A percentile compares a stretch with the other conserved stretches of the same genome.
These are phyloP conservation scores for Psidium friedrichsthalianum DNA, from an alignment of 345 rosid genomes.

Conservation along the genomic window DNA sequence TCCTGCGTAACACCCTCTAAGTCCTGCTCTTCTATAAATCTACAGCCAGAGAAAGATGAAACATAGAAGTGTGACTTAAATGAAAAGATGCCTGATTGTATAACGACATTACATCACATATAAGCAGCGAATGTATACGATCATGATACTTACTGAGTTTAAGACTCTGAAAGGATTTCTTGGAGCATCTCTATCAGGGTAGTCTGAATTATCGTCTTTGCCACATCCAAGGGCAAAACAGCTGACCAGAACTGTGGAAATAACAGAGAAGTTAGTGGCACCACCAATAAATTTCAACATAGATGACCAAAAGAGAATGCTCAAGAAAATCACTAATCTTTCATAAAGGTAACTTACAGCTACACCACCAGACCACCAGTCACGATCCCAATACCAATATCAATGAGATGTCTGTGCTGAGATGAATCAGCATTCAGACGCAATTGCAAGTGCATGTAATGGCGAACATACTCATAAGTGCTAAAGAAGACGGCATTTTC, in stretches of 20 bases:
- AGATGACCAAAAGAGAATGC: neutral
- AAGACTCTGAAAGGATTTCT: conserved; percentile 67
- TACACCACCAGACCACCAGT: conserved; percentile 87
- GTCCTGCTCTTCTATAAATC: conserved; percentile 68
- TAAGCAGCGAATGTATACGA: neutral
- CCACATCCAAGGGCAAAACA: conserved; percentile 78
- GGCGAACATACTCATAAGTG: conserved; percentile 64
- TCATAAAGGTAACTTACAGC: conserved; percentile 47
- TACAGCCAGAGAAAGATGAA: conserved; percentile 2
- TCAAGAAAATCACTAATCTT: neutral
- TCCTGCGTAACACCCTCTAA: conserved; percentile 85
- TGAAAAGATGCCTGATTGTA: neutral
- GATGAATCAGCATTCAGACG: conserved; percentile 22
- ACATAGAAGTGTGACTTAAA: neutral
- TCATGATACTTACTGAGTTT: conserved; percentile 37
- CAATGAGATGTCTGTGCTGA: conserved; percentile 45
- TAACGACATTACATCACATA: neutral
- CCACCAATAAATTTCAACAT: neutral
- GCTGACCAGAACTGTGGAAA: conserved; percentile 64
- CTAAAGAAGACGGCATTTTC: conserved; percentile 80
- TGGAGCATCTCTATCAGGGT: conserved; percentile 39
- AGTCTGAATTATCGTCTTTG: conserved; percentile 90
- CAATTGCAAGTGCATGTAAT: conserved; percentile 51
- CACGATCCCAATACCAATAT: conserved; percentile 72
- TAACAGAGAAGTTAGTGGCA: neutral